Conservation (phyloP, 225 moss, liverwort and hornwort species). For the Anthoceros angustus region DNA sequence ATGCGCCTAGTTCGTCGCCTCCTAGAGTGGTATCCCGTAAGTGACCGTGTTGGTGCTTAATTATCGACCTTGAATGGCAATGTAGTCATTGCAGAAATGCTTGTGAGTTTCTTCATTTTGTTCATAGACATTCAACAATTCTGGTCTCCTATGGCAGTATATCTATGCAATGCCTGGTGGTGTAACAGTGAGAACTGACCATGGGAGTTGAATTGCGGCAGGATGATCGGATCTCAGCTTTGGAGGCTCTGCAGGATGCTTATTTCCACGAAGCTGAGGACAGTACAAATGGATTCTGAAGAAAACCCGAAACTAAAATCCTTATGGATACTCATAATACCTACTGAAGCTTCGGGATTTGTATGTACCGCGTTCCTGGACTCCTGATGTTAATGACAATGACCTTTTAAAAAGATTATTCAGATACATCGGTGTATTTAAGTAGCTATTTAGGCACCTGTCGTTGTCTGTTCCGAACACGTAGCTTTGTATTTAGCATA, state of each 20-base stretch:
- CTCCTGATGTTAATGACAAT: too few species aligned
- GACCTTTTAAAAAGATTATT: too few species aligned
- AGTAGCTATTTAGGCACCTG: too few species aligned
- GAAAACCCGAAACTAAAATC: too few species aligned
- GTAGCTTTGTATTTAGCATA: too few species aligned
- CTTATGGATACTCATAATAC: too few species aligned
- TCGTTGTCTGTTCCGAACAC: too few species aligned
- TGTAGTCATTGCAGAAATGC: not conserved
- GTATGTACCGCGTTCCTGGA: too few species aligned
- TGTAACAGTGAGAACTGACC: not conserved
- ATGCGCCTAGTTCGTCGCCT: slow-evolving; percentile 56
- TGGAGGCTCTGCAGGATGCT: slow-evolving; percentile 55
- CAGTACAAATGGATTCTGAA: too few species aligned
- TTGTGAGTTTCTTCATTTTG: not conserved
- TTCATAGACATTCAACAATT: not conserved
- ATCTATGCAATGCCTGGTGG: not conserved
- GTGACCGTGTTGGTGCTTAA: not conserved
- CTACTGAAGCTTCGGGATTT: too few species aligned
- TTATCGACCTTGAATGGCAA: not conserved
- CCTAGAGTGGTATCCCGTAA: slow-evolving; percentile 63
- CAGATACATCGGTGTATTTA: too few species aligned
- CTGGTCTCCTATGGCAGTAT: not conserved
- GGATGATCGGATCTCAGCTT: slow-evolving; percentile 58
- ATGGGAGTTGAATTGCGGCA: not conserved
- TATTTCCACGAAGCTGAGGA: slow-evolving; percentile 25